Conservation (phyloP, 805 yeast species). For the Schwanniomyces polymorphus region DNA sequence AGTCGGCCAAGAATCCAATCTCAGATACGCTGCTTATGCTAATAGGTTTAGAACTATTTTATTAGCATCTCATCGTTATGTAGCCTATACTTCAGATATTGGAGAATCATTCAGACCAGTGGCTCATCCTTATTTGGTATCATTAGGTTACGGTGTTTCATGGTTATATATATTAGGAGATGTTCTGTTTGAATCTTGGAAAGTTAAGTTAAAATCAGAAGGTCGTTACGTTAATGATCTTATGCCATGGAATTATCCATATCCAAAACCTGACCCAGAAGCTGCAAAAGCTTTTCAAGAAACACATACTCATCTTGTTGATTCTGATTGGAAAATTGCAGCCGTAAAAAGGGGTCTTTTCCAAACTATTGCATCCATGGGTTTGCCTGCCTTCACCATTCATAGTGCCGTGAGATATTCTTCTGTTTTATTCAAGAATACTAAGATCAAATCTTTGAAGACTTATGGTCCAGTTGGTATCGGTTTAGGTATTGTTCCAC, state of each 20-base stretch:
- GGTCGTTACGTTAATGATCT: slow-evolving; percentile 62
- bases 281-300: slow-evolving; percentile 34
- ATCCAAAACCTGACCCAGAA: slow-evolving; percentile 38
- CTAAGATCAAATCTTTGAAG: slow-evolving; percentile 46
- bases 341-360: slow-evolving; percentile 73
- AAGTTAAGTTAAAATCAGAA: slow-evolving; percentile 61
- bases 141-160: slow-evolving; percentile 66
- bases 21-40: slow-evolving; percentile 84
- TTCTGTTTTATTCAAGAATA: slow-evolving; percentile 58
- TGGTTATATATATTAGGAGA: slow-evolving; percentile 79
- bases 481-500: slow-evolving; percentile 76
- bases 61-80: slow-evolving; percentile 73
- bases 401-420: slow-evolving; percentile 75
- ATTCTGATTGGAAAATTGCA: slow-evolving; percentile 66
- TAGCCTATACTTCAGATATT: slow-evolving; percentile 83
- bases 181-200: slow-evolving; percentile 73
- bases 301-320: slow-evolving; percentile 26
- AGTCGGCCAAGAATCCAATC: slow-evolving; percentile 12
- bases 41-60: slow-evolving; percentile 70
- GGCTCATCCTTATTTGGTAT: slow-evolving; percentile 68
- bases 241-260: slow-evolving; percentile 64
- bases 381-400: slow-evolving; percentile 82
- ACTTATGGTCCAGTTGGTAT: slow-evolving; percentile 77
- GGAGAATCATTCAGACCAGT: slow-evolving; percentile 87
- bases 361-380: slow-evolving; percentile 84